Evolutionary conservation across 2,329 filamentous ascomycete genomes (phyloP), one percentile per base, ranked within the genome.

Genomic region (Hypocrella siamensis): DNA sequence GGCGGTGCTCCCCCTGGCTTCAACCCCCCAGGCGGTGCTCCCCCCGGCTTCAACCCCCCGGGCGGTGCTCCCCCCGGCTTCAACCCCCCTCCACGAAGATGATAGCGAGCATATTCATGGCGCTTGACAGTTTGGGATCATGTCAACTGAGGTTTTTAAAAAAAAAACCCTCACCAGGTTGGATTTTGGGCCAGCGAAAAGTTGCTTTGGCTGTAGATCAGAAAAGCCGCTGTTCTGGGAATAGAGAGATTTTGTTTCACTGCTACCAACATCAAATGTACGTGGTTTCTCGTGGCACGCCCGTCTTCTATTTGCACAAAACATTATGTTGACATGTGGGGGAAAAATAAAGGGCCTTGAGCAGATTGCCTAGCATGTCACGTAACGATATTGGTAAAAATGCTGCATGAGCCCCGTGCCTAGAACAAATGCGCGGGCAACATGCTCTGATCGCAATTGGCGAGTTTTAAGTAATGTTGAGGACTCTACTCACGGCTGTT

Each of bases 41-140:
- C n/a, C n/a, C n/a, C n/a, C n/a, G n/a, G 26, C 21, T 38, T 36
- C 27, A 50, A 46, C 19, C 49, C 57, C 47, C 45, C 61, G 35
- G 40, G 34, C 18, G 39, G 35, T 27, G 39, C 38, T 7, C 41
- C 42, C 31, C 77, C 79, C 37, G 80, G 81, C 40, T 88, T 88
- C 60, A 79, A 84, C 57, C 75, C 74, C 38, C 75, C 79, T 36
- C 74, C 75, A 33, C 65, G 70, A 54, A 60, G 67, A 61, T 74
- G 61, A 42, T 38, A 42, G n/a, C n/a, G n/a, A n/a, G 44, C 16
- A 31, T 17, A 43, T 43, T 38, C 41, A 42, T 40, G 35, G 42
- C 34, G 36, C 38, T 45, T 38, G 41, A 39, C 37, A 42, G 40
- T 39, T 40, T 36, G 36, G 38, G 39, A 42, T 34, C 39, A 35